Conservation (phyloP, 768 basidiomycete genomes). For the Suillus bovinus region DNA sequence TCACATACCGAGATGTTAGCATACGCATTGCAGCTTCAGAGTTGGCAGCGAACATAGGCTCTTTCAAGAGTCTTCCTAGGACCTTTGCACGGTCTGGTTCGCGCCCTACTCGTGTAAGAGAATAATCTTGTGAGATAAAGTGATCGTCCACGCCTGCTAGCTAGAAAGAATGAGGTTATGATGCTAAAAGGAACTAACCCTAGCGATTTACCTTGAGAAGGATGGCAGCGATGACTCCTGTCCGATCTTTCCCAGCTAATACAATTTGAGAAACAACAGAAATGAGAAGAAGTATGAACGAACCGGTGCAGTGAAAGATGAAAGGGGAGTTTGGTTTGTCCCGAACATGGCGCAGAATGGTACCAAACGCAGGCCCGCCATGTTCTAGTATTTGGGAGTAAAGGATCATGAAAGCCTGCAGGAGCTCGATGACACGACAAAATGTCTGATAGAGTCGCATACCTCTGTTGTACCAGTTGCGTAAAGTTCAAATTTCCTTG, state of each 20-base stretch:
- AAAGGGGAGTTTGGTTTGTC: slow-evolving; percentile 66
- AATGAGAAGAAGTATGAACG: slow-evolving; percentile 7
- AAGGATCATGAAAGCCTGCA: slow-evolving; percentile 75
- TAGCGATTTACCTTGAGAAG: slow-evolving; percentile 55
- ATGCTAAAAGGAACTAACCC: background rate
- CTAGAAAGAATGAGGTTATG: slow-evolving; percentile 34
- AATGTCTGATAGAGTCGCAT: slow-evolving; percentile 3
- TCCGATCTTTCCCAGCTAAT: slow-evolving; percentile 79
- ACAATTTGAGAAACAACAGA: too few relatives aligned
- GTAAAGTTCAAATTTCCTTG: slow-evolving; percentile 55
- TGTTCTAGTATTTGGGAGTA: slow-evolving; percentile 82
- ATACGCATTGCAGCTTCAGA: slow-evolving; percentile 79
- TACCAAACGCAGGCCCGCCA: slow-evolving; percentile 66
- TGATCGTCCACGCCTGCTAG: slow-evolving; percentile 72
- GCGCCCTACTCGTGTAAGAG: slow-evolving; percentile 74
- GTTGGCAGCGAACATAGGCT: slow-evolving; percentile 73
- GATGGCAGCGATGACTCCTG: slow-evolving; percentile 74
- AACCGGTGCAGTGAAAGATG: slow-evolving; percentile 77
- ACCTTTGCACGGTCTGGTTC: slow-evolving; percentile 76
- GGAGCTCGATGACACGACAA: slow-evolving; percentile 7
- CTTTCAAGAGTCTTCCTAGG: slow-evolving; percentile 64
- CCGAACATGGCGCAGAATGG: slow-evolving; percentile 70
- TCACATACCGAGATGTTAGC: slow-evolving; percentile 70
- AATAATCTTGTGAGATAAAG: slow-evolving; percentile 69
- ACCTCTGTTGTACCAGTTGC: slow-evolving; percentile 82